Evolutionary conservation across 2,329 filamentous ascomycete genomes (phyloP), one percentile per base, ranked within the genome.

Genomic region (Orbilia oligospora): DNA sequence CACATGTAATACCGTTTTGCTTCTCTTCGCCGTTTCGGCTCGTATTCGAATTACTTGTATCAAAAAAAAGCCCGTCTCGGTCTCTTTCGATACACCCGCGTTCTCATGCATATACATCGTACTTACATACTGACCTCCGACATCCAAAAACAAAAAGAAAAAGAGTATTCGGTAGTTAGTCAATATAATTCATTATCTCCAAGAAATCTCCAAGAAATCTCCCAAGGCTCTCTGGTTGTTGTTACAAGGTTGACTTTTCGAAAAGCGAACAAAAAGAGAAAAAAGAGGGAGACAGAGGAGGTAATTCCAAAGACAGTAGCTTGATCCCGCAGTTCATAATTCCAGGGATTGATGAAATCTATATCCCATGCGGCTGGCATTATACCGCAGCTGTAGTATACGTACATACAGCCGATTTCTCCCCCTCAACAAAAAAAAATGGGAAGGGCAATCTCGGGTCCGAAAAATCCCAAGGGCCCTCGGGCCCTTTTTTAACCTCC

Each of bases 371-470:
- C 46, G 44, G 44, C 44, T 48, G 44, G 16, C 20, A 20, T 20
- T n/a, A n/a, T n/a, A n/a, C 18, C 5, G 12, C 36, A 38, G 36
- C 36, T 38, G 6, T 38, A 41, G 27, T 41, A 12, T 41, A 16
- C 9, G 38, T 41, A 22, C n/a, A 9, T 49, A 49, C n/a, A 22
- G 46, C 46, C 20, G 16, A 41, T 41, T 41, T n/a, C n/a, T n/a
- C n/a, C n/a, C 48, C 22, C 48, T 51, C 48, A 51, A 51, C 48
- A 49, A 49, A 49, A 41, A 41, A 41, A 41, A 16, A 5, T 2
- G 38, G 20, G 18, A 49, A 49, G 46, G 46, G 18, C 18, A 3
- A 8, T 22, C 46, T 49, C 46, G 46, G 46, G 18, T 12, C 46
- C 46, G 46, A 48, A 22, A 49, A 22, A 49, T 9, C 14, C 38